Evolutionary conservation across 2,329 filamentous ascomycete genomes (phyloP), one percentile per base, ranked within the genome.

Genomic region (Fusarium siculi): DNA sequence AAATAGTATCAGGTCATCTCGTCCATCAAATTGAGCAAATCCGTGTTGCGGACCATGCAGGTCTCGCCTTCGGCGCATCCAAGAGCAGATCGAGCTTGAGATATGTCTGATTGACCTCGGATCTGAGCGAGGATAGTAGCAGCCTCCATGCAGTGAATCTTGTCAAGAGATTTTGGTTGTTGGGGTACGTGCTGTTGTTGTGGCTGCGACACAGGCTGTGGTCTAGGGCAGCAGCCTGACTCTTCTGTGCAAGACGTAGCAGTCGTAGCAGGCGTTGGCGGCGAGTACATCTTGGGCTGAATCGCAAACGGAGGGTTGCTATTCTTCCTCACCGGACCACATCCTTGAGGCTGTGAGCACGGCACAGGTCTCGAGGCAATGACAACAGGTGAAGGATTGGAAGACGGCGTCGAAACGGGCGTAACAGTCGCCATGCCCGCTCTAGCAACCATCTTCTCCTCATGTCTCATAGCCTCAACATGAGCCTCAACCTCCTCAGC

Each of bases 111-210:
- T 18, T 80, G 77, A 2, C 82, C 81, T 25, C 84, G 80, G 70
- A 84, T 82, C 30, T 82, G 81, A 23, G 83, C 81, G 21, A 84
- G 82, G 37, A 84, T 78, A 18, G 64, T 71, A n/a, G 76, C 76
- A 23, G 76, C 76, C 28, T 78, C 76, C 54, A 78, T 73, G 23
- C 76, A 78, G 39, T 71, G 76, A 44, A 77, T 78, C 18, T 76
- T 75, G 23, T 76, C 75, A 15, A 54, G 19, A 21, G 68, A 63
- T 4, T 43, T 63, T 21, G 60, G 56, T 19, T 14, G 12, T 10
- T 55, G 23, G 6, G 36, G 8, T 12, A 49, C 37, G 5, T 34
- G 19, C 9, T 49, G 67, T 10, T 34, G 28, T 14, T 54, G 53
- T 18, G 44, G 21, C 4, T 53, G 66, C 0, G 23, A 19, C 5